phyloP scores from a whole-genome alignment of 129 eudicot species.

The Saposhnikovia divaricata region DNA sequence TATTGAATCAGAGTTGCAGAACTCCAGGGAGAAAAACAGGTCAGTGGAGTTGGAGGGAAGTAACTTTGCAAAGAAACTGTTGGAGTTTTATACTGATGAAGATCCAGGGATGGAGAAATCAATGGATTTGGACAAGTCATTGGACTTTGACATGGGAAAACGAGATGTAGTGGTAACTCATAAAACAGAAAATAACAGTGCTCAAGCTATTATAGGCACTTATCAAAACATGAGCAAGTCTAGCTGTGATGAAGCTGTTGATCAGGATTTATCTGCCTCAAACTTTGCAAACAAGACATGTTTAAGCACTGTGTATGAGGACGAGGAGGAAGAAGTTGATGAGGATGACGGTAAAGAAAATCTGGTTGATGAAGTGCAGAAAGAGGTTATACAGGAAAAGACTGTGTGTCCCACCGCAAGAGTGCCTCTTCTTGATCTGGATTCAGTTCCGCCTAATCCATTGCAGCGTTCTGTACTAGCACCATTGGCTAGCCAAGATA shows the following conservation, averaged over 20 bases:
- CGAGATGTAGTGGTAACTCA: conserved; percentile 11
- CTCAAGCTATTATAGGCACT: not conserved
- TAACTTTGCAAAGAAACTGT: conserved; percentile 48
- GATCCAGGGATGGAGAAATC: conserved; percentile 95
- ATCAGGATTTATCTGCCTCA: conserved; percentile 20
- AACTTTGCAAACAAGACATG: conserved; percentile 27
- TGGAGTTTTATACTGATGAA: conserved; percentile 51
- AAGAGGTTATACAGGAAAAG: conserved; percentile 83
- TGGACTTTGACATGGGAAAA: conserved; percentile 59
- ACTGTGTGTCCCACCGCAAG: conserved; percentile 14
- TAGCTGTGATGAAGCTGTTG: conserved; percentile 16
- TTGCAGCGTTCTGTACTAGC: not conserved
- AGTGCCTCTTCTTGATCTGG: not conserved
- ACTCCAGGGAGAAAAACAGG: conserved; percentile 34
- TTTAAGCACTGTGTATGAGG: conserved; percentile 85
- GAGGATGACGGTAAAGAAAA: conserved; percentile 33
- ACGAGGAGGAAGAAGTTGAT: conserved; percentile 58
- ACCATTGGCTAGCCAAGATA: not conserved
- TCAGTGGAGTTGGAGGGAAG: conserved; percentile 41
- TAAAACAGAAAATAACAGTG: conserved; percentile 13
- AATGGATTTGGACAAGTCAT: conserved; percentile 78
- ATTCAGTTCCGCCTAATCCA: not conserved
- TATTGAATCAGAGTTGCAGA: conserved; percentile 53
- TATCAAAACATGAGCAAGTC: conserved; percentile 22
- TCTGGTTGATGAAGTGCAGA: conserved; percentile 51